Percentiles rank a stretch among this genome's conserved stretches.
Conservation (phyloP, 192 early-diverging fungal genomes). For the Mortierella claussenii region DNA sequence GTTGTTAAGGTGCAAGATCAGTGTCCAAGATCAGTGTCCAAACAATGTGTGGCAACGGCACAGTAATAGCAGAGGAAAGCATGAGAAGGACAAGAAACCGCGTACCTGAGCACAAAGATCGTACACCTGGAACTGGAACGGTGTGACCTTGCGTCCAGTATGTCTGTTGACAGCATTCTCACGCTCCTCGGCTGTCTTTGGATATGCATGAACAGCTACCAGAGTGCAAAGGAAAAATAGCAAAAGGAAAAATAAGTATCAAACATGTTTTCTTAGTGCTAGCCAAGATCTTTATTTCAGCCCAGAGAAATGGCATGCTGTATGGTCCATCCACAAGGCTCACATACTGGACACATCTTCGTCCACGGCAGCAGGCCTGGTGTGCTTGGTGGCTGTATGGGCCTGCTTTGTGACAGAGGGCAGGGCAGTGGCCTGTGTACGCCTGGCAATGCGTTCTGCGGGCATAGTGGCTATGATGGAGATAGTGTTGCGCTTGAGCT, state of each 20-base stretch:
- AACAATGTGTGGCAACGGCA: no score
- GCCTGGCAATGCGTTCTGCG: slow-evolving; percentile 24
- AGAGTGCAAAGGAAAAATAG: background rate
- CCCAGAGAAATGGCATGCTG: background rate
- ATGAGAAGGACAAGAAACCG: no score
- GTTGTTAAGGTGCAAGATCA: no score
- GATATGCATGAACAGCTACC: slow-evolving; percentile 54
- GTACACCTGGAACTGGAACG: slow-evolving; percentile 80
- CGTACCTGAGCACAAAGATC: slow-evolving; percentile 70
- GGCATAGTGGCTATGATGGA: slow-evolving; percentile 14
- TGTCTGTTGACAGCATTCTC: slow-evolving; percentile 60
- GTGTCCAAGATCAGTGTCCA: no score
- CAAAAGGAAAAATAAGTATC: background rate
- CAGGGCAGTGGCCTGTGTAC: background rate
- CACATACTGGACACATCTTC: slow-evolving; percentile 22
- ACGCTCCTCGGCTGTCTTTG: slow-evolving; percentile 57
- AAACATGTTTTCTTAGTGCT: background rate
- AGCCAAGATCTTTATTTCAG: background rate
- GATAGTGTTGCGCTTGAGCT: background rate
- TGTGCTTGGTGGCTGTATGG: background rate
- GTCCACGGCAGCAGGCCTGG: slow-evolving; percentile 26
- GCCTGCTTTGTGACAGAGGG: background rate
- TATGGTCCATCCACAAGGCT: no score
- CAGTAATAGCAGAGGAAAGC: no score
- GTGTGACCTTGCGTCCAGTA: slow-evolving; percentile 69